These are phyloP conservation scores for Suhomyces yuchorum DNA, from an alignment of 1,139 yeast species.

Conservation along the genomic window DNA sequence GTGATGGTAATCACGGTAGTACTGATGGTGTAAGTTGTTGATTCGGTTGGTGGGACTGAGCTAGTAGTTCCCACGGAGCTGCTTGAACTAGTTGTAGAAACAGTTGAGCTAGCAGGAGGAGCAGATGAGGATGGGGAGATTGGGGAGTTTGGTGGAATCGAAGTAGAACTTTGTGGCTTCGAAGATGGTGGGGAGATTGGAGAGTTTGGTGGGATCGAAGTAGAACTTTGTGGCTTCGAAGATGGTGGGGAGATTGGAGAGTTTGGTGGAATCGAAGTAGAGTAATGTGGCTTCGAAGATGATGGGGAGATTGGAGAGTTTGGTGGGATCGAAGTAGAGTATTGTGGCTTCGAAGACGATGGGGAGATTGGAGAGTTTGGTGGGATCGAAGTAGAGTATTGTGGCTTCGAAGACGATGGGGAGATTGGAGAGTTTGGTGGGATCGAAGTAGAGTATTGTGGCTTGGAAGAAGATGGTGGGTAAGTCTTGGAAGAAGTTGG, in stretches of 20 bases:
- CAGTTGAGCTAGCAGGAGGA: constrained; percentile 7
- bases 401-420: background rate
- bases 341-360: no score
- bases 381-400: background rate
- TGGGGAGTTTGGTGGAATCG: constrained; percentile 4
- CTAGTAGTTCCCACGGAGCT: constrained; percentile 2
- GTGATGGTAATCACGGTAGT: constrained; percentile 26
- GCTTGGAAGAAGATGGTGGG: no score
- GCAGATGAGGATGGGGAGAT: constrained; percentile 5
- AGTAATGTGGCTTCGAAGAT: background rate
- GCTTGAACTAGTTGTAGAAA: constrained; percentile 6
- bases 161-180: background rate
- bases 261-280: background rate
- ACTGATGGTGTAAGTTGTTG: constrained; percentile 14
- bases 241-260: background rate
- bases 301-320: constrained; percentile 3
- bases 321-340: background rate
- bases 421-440: background rate
- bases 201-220: constrained; percentile 1
- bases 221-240: background rate
- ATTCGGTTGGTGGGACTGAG: constrained; percentile 3
- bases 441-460: background rate
- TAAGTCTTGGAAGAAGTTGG: background rate
- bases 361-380: background rate
- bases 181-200: constrained; percentile 2